Evolutionary conservation across 345 rosid genomes (phyloP).

Genomic region (Streptanthus diversifolius): DNA sequence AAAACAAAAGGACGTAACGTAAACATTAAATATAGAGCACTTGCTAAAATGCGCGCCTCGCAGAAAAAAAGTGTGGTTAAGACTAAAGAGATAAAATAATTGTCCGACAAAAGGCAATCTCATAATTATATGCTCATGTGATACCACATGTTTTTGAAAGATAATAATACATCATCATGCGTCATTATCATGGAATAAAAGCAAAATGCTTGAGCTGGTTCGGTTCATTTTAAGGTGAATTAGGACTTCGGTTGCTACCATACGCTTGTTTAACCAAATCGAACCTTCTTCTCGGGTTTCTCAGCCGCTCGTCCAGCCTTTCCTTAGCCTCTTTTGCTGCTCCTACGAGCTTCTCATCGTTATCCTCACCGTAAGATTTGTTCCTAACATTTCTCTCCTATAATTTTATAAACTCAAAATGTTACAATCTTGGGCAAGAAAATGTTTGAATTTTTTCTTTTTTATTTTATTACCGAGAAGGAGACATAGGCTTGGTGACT

Average conservation of each 20-base stretch:
- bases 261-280: constrained; percentile 17
- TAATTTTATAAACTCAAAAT: neutral
- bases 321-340: constrained; percentile 78
- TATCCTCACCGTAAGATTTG: constrained; percentile 31
- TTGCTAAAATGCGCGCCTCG: constrained; percentile 21
- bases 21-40: neutral
- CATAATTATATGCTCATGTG: constrained; percentile 30
- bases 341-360: constrained; percentile 57
- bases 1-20: neutral
- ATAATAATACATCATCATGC: constrained; percentile 13
- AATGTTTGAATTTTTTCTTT: neutral
- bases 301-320: constrained; percentile 63
- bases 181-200: constrained; percentile 10
- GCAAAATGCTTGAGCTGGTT: neutral
- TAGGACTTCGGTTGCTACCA: neutral
- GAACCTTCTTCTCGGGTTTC: constrained; percentile 40
- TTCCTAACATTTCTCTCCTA: constrained; percentile 39
- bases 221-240: constrained; percentile 24
- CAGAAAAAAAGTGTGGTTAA: neutral
- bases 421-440: neutral
- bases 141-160: constrained; percentile 27
- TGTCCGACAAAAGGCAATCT: constrained; percentile 14
- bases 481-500: constrained; percentile 31
- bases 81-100: neutral
- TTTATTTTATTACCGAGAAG: constrained; percentile 13